Conservation (phyloP, 306 rosid species). For the barrel medic (Medicago truncatula) region DNA sequence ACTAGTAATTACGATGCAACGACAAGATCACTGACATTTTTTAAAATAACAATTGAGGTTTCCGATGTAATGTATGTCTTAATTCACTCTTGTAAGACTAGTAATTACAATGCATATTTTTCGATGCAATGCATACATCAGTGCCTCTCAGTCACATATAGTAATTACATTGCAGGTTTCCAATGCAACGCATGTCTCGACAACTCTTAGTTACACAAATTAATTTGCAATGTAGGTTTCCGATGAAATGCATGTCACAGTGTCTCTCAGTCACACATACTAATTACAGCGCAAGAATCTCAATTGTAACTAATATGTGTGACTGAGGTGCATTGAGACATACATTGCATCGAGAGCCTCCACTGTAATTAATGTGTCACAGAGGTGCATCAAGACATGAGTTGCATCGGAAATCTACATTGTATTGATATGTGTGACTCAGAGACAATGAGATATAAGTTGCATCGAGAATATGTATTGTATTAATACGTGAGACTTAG, state of each 20-base stretch:
- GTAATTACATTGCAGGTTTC: background rate
- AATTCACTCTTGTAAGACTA: background rate
- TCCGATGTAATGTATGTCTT: background rate
- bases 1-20: too few relatives aligned
- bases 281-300: background rate
- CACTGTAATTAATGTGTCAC: background rate
- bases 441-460: background rate
- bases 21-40: too few relatives aligned
- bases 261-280: background rate
- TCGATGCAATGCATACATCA: background rate
- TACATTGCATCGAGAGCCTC: background rate
- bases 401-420: background rate
- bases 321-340: background rate
- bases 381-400: too few relatives aligned
- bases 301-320: background rate
- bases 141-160: background rate
- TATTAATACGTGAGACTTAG: too few relatives aligned
- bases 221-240: background rate
- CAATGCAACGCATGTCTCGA: background rate
- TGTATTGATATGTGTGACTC: background rate
- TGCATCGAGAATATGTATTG: background rate
- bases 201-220: too few relatives aligned
- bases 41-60: background rate
- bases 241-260: background rate
- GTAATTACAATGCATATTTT: background rate